Evolutionary conservation across 2,329 filamentous ascomycete genomes (phyloP), one percentile per base, ranked within the genome.

Genomic region (Scedosporium apiospermum): DNA sequence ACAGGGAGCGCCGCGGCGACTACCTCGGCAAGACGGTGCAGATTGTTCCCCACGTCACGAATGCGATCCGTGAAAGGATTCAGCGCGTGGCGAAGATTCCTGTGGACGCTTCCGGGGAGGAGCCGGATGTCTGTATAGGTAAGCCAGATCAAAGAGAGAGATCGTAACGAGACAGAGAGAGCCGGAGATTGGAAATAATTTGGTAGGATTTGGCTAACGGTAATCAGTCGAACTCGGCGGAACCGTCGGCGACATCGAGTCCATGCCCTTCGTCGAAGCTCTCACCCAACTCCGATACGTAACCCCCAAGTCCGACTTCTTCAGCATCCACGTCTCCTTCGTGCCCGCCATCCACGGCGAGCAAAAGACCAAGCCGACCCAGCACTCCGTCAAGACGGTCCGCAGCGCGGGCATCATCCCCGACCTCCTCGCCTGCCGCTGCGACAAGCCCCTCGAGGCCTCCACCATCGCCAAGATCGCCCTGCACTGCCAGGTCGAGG

Each of bases 281-380:
- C 80, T 97, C 74, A 86, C 85, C 60, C 91, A 96, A 76, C 80
- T 96, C 66, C 82, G 88, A 67, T 81, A 88, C 67, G 82, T 87
- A 65, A 86, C 84, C 26, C 90, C 89, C 68, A 86, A 85, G 71
- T 83, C 86, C 71, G 93, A 96, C 77, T 96, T 96, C 74, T 77
- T 93, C 72, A 88, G 91, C 72, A 96, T 97, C 67, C 88, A 92
- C 75, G 93, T 97, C 65, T 92, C 89, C 4, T 90, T 93, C 69
- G 88, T 98, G 41, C 95, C 93, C 1, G 83, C 93, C 62, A 62
- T 55, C 41, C 61, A 82, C 63, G 82, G 82, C 51, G 83, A 98
- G 79, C 87, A 96, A 75, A 98, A 98, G 84, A 98, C 93, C 9
- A 98, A 98, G 78, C 95, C 95, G 0, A 99, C 95, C 0, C 95